Base-by-base conservation (phyloP, 139 green algal genomes). In the Diplosphaera chodatii region DNA sequence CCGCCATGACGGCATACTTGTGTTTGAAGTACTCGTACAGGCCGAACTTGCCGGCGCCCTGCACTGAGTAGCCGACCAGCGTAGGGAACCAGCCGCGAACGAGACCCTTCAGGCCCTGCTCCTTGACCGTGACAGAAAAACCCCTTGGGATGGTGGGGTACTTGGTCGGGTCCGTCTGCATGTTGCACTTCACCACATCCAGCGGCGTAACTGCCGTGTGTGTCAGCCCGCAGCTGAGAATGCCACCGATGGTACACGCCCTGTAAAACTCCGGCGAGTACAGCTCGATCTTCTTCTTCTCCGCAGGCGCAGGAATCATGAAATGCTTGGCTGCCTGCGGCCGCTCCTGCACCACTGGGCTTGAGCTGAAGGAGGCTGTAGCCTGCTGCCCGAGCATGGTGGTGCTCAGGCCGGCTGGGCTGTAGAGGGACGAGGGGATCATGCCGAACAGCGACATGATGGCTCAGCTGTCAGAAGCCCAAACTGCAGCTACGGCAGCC, bases 151-250 rank as follows among this genome's bases (percentile, higher is more conserved):
- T 59, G 16, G 48, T 59, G 55, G 66, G 64, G 74, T 70, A 75
- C 65, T 69, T 68, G 15, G n/a, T 48, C 6, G 63, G 32, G 22
- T 66, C 31, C 25, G 64, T 67, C 48, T 40, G 82, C 82, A 95
- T 94, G 84, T 96, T 96, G 82, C 91, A 97, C 87, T 97, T 97
- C 41, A 97, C 92, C 1, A 97, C 91, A 66, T 97, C 91, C 74
- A 96, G 81, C 1, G 91, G 91, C 0, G 91, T 96, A n/a, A 96
- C 87, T 15, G 78, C 76, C 23, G 85, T 88, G 76, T 87, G 83
- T n/a, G 85, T 87, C 21, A 81, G 59, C 28, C 78, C 83, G 71
- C 80, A 90, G 22, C 70, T 77, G 59, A 90, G 77, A 22, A 91
- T 80, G 66, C 88, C 88, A 40, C 91, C 91, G 20, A 92, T 69